Evolutionary conservation across 2,329 filamentous ascomycete species (phyloP).

Genomic region (Colletotrichum sidae): DNA sequence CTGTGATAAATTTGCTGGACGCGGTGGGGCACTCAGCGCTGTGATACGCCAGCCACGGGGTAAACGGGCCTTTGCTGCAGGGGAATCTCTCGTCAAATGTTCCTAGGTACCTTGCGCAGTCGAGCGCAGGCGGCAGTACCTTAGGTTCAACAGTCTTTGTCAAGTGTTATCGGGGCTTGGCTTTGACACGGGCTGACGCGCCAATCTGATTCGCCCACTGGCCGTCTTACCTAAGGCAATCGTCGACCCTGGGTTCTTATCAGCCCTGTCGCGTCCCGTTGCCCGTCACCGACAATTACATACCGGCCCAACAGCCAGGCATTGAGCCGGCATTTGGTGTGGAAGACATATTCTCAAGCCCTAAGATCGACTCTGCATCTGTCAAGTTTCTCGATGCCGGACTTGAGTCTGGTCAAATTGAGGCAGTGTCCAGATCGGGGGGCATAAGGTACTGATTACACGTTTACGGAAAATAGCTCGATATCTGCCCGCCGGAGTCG

Average conservation of each 20-base stretch:
- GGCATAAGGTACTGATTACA: background rate
- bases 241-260: constrained; percentile 23
- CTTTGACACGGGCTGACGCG: constrained; percentile 14
- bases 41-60: constrained; percentile 24
- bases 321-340: constrained; percentile 22
- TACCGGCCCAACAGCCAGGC: constrained; percentile 22
- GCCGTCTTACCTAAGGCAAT: background rate
- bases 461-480: too few relatives aligned
- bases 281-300: constrained; percentile 26
- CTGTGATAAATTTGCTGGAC: constrained; percentile 22
- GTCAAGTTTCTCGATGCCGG: background rate
- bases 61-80: constrained; percentile 15
- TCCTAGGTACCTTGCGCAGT: background rate
- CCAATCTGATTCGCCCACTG: constrained; percentile 23
- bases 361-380: constrained; percentile 10
- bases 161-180: constrained; percentile 29
- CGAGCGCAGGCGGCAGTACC: background rate
- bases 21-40: constrained; percentile 16
- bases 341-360: constrained; percentile 1
- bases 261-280: constrained; percentile 21
- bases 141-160: background rate
- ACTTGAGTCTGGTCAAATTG: constrained; percentile 5
- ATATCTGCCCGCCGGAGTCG: too few relatives aligned
- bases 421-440: constrained; percentile 17
- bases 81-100: constrained; percentile 26